Conservation (phyloP, 1,284 basidiomycete genomes). For the Naganishia albida region DNA sequence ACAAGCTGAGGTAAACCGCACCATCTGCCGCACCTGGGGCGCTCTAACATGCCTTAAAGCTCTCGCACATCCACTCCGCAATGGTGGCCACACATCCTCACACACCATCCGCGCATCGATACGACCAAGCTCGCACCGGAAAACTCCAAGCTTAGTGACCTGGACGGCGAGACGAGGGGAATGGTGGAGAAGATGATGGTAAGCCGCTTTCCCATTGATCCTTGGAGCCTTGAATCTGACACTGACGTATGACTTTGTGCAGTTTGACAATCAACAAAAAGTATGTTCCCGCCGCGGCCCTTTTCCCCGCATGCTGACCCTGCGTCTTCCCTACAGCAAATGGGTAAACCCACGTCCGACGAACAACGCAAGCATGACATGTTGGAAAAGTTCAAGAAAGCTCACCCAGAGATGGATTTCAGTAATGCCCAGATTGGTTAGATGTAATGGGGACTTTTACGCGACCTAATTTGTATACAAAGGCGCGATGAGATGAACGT, state of each 20-base stretch:
- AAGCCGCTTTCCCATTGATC: slow-evolving; percentile 49
- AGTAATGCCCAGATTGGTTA: slow-evolving; percentile 29
- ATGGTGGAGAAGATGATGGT: slow-evolving; percentile 99
- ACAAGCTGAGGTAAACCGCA: slow-evolving; percentile 48
- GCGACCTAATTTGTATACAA: not conserved
- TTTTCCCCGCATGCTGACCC: slow-evolving; percentile 15
- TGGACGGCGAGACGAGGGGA: slow-evolving; percentile 76
- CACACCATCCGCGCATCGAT: slow-evolving; percentile 94
- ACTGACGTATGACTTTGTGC: not conserved
- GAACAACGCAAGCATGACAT: slow-evolving; percentile 87
- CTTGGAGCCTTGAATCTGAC: no score
- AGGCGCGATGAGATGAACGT: not conserved
- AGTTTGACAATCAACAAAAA: slow-evolving; percentile 98
- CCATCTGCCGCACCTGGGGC: slow-evolving; percentile 28
- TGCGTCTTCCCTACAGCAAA: slow-evolving; percentile 63
- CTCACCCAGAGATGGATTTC: slow-evolving; percentile 92
- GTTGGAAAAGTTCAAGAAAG: slow-evolving; percentile 81
- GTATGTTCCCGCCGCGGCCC: slow-evolving; percentile 52
- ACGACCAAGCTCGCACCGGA: slow-evolving; percentile 94
- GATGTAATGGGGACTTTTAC: not conserved
- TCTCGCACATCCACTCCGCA: slow-evolving; percentile 55
- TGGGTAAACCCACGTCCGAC: slow-evolving; percentile 91
- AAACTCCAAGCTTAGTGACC: slow-evolving; percentile 92
- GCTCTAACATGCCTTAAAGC: slow-evolving; percentile 14
- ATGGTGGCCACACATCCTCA: slow-evolving; percentile 98